These are phyloP conservation scores for Diutina siamensis DNA, from an alignment of 1,139 yeast species.

Conservation along the genomic window DNA sequence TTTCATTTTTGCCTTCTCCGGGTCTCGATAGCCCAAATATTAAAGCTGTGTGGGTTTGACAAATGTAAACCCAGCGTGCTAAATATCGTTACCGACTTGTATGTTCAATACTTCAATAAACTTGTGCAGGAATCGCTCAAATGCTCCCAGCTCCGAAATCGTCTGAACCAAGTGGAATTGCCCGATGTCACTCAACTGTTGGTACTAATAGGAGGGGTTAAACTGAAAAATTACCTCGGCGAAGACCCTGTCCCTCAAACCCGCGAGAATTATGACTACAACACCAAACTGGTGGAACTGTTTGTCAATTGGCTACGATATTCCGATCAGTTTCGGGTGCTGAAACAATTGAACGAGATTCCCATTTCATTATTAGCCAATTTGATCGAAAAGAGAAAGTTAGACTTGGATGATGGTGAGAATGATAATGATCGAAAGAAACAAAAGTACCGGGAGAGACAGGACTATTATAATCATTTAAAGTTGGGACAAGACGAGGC, in stretches of 20 bases:
- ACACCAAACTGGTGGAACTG: slow-evolving; percentile 28
- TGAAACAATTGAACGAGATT: slow-evolving; percentile 20
- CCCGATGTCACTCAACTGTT: neutral
- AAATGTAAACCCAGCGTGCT: slow-evolving; percentile 3
- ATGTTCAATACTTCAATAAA: neutral
- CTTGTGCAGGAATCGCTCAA: slow-evolving; percentile 2
- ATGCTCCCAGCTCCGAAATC: neutral
- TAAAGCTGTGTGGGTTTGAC: slow-evolving; percentile 3
- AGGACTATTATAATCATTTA: slow-evolving; percentile 31
- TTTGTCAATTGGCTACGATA: slow-evolving; percentile 26
- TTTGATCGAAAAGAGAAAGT: slow-evolving; percentile 29
- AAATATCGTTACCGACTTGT: neutral
- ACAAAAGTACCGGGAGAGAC: slow-evolving; percentile 16
- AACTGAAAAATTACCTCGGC: neutral
- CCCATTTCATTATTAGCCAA: slow-evolving; percentile 22
- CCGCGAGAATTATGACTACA: slow-evolving; percentile 13
- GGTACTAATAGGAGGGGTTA: neutral
- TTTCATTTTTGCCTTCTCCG: slow-evolving; percentile 3
- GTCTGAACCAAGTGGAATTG: neutral
- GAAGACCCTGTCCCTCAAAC: slow-evolving; percentile 4
- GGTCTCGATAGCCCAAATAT: slow-evolving; percentile 2
- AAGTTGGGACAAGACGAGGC: slow-evolving; percentile 18
- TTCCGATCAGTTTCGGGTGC: slow-evolving; percentile 18
- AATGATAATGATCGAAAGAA: slow-evolving; percentile 12
- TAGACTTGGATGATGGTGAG: slow-evolving; percentile 9